Base-by-base conservation (phyloP, 495 filamentous ascomycete genomes). In the Tuber brumale region DNA sequence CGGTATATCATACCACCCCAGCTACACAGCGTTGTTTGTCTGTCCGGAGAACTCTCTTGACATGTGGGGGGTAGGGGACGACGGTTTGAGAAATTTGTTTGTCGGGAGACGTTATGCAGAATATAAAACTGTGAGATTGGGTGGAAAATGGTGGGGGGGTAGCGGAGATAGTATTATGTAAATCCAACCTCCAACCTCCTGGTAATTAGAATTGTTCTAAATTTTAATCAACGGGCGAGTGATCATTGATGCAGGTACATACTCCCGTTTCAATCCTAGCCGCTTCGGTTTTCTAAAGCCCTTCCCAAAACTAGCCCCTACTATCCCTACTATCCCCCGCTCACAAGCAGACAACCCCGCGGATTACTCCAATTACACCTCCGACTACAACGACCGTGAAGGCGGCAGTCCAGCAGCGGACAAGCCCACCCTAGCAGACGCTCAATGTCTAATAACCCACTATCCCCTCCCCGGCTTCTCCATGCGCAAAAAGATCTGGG, bases 1-100 rank as follows among this genome's bases (percentile, higher is more conserved):
- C n/a, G n/a, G n/a, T n/a, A n/a, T n/a, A n/a, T 91, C 0, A 9
- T 90, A 86, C 78, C 90, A 92, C 81, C 76, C 84, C 0, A 83
- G 88, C 18, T 80, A 83, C 45, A 83, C n/a, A n/a, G n/a, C n/a
- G n/a, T n/a, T n/a, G n/a, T n/a, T n/a, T n/a, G n/a, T n/a, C n/a
- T n/a, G n/a, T n/a, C n/a, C n/a, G n/a, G n/a, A n/a, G n/a, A n/a
- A n/a, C n/a, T n/a, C n/a, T n/a, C n/a, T n/a, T n/a, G n/a, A n/a
- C n/a, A n/a, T n/a, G n/a, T n/a, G n/a, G n/a, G n/a, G n/a, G n/a
- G n/a, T n/a, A n/a, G n/a, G n/a, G n/a, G n/a, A n/a, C n/a, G n/a
- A n/a, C n/a, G n/a, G n/a, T n/a, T n/a, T n/a, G n/a, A n/a, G n/a
- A n/a, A n/a, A n/a, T n/a, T n/a, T n/a, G n/a, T n/a, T n/a, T n/a